These are phyloP conservation scores for Ogataea nitratoaversa DNA, from an alignment of 805 yeast genomes.

Conservation along the genomic window DNA sequence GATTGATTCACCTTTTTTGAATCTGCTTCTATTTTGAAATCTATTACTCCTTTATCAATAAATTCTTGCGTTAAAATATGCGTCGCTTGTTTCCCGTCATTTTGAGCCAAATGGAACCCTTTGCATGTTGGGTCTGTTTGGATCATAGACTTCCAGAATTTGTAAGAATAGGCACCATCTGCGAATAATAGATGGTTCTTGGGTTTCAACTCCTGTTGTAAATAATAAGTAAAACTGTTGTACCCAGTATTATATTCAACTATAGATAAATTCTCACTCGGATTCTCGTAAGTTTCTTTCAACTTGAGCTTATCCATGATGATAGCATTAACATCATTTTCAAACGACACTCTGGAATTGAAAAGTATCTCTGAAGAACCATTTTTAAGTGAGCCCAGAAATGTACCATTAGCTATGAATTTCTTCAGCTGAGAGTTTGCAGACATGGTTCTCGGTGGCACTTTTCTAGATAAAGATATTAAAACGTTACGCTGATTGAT, in stretches of 20 bases:
- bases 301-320: conserved; percentile 46
- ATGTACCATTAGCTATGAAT: not conserved
- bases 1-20: conserved; percentile 23
- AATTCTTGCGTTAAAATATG: conserved; percentile 25
- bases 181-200: conserved; percentile 53
- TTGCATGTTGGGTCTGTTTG: conserved; percentile 11
- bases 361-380: not conserved
- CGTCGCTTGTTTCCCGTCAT: conserved; percentile 13
- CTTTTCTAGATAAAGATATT: no score
- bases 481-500: no score
- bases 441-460: no score
- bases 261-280: conserved; percentile 38
- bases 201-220: conserved; percentile 62
- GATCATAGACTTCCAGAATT: conserved; percentile 22
- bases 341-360: conserved; percentile 9
- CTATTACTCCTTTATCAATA: conserved; percentile 40
- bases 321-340: conserved; percentile 16
- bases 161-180: conserved; percentile 14
- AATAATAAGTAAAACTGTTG: conserved; percentile 55
- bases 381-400: not conserved
- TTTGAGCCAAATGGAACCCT: conserved; percentile 13
- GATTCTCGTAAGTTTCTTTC: conserved; percentile 33
- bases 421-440: not conserved
- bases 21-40: conserved; percentile 26
- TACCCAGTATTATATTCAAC: conserved; percentile 59